Evolutionary conservation across 1,284 basidiomycete species (phyloP), one percentile per base, ranked within the genome.

Genomic region (Trametes hirsuta): DNA sequence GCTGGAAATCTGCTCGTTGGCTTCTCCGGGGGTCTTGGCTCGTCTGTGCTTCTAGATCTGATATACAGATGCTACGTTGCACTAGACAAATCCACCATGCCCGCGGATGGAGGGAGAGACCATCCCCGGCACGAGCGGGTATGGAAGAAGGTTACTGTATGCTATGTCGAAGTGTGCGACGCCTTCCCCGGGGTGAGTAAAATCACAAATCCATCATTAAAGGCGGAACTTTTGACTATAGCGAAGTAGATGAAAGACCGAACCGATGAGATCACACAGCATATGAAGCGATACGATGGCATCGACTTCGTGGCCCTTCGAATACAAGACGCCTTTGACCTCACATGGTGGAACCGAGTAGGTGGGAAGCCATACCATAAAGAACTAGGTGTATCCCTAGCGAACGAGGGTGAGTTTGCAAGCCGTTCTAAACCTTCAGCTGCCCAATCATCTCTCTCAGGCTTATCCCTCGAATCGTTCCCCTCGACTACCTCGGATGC

Each of bases 11-110:
- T 93, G 3, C 72, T 87, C 3, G 70, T 93, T 21, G 90, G 81
- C 0, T 84, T 86, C 62, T 93, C 91, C 35, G 91, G 91, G 10
- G 90, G 91, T 2, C 76, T 91, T 0, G 87, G 87, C 4, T 91
- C 91, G 0, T 84, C 86, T 0, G 79, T 90, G 1, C 77, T 92
- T 5, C 76, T 93, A n/a, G 87, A 92, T 69, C 75, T 91, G 24
- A 76, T 91, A 1, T 75, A 84, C 39, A 78, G 78, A 62, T 81
- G 79, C n/a, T 93, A 91, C 71, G 82, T 89, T 51, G 68, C 77
- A 1, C 71, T 75, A 22, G 70, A 71, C 42, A 56, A 68, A 36
- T 58, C 67, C 1, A 62, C 64, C 9, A 68, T 68, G 45, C 75
- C 73, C 9, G 66, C 66, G 48, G 81, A 76, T 68, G 85, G 86